These are phyloP conservation scores for Elsinoe australis DNA, from an alignment of 2,329 filamentous ascomycete species.

Conservation along the genomic window DNA sequence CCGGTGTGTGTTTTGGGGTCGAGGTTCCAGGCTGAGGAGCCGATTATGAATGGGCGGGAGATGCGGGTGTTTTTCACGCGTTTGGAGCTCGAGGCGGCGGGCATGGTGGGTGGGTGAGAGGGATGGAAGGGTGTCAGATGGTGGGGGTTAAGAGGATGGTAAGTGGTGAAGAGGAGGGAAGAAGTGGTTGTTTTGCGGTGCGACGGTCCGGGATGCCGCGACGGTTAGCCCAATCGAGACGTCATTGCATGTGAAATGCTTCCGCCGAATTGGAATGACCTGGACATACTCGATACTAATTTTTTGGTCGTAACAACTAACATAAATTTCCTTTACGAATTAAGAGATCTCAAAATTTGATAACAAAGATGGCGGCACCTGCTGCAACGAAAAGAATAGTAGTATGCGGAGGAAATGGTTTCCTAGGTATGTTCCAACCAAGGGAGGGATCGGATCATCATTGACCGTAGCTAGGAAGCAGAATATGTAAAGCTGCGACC, in stretches of 20 bases:
- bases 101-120: slow-evolving; percentile 24
- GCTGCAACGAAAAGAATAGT: slow-evolving; percentile 68
- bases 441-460: too few species aligned
- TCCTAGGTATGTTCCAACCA: slow-evolving; percentile 53
- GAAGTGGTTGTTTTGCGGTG: slow-evolving; percentile 9
- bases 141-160: not conserved
- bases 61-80: slow-evolving; percentile 30
- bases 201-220: slow-evolving; percentile 10
- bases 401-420: slow-evolving; percentile 89
- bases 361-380: slow-evolving; percentile 37
- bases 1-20: slow-evolving; percentile 70
- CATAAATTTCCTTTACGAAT: not conserved
- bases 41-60: slow-evolving; percentile 38
- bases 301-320: too few species aligned
- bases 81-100: slow-evolving; percentile 30
- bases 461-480: too few species aligned
- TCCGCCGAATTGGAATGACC: not conserved
- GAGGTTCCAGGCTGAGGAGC: slow-evolving; percentile 46
- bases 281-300: too few species aligned
- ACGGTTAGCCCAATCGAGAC: slow-evolving; percentile 9
- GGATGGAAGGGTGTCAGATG: not conserved
- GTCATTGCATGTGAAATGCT: slow-evolving; percentile 17
- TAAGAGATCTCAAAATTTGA: not conserved
- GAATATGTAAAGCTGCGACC: slow-evolving; percentile 87
- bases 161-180: not conserved